phyloP scores from a whole-genome alignment of 352 stramenopile species.

The Phytophthora lateralis region DNA sequence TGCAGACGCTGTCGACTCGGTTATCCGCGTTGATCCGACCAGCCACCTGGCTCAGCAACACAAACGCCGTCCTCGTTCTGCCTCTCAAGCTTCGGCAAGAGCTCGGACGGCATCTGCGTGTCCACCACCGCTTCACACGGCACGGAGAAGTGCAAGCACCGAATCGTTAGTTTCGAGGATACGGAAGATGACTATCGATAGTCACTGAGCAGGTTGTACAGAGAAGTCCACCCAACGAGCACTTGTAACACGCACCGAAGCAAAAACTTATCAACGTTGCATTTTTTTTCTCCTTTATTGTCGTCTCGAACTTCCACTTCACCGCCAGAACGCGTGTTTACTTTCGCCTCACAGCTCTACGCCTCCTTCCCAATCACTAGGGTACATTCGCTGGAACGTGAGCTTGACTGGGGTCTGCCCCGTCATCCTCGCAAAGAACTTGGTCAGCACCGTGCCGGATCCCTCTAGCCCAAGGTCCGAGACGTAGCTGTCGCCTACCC shows the following conservation, averaged over 20 bases:
- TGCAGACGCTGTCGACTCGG: conserved; percentile 1
- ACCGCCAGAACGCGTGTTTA: conserved; percentile 1
- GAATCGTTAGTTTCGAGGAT: conserved; percentile 39
- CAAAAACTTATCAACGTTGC: not conserved
- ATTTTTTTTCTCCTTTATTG: conserved; percentile 21
- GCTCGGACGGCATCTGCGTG: conserved; percentile 1
- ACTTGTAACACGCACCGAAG: not conserved
- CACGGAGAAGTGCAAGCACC: conserved; percentile 16
- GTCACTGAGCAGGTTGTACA: not conserved
- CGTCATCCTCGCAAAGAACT: conserved; percentile 69
- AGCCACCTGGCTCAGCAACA: conserved; percentile 18
- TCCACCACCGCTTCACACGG: conserved; percentile 9
- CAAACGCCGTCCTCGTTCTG: conserved; percentile 24
- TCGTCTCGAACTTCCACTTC: conserved; percentile 4
- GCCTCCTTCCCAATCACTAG: conserved; percentile 72
- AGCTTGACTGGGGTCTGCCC: conserved; percentile 59
- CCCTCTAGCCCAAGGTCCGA: conserved; percentile 69
- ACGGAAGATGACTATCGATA: conserved; percentile 34
- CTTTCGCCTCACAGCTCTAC: conserved; percentile 55
- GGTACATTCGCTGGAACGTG: conserved; percentile 73
- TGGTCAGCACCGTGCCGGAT: conserved; percentile 59
- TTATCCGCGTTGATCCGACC: conserved; percentile 11
- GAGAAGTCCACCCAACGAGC: too few species aligned
- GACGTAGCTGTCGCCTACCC: conserved; percentile 59
- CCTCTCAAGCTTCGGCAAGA: conserved; percentile 14